A percentile compares a stretch with the other conserved stretches of the same genome.
phyloP scores from a whole-genome alignment of 139 green algal species.

The Tetratostichococcus sp. region DNA sequence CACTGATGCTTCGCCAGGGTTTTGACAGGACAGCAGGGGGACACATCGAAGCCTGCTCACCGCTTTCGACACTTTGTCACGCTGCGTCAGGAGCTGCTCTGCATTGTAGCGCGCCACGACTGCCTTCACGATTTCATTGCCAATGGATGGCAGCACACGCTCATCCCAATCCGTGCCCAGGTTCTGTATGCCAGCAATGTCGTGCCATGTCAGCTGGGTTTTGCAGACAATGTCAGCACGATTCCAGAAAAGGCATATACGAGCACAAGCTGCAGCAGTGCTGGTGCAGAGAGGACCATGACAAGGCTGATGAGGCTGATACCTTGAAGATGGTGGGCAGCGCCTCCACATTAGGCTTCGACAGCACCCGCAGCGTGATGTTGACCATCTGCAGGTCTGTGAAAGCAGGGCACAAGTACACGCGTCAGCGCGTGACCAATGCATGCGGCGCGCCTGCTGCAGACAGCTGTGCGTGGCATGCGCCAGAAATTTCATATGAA shows the following conservation, averaged over 20 bases:
- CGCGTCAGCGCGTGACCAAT: too few relatives aligned
- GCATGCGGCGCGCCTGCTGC: too few relatives aligned
- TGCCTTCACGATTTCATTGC: constrained; percentile 97
- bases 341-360: constrained; percentile 77
- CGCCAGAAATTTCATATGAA: constrained; percentile 8
- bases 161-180: constrained; percentile 97
- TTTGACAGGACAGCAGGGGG: constrained; percentile 2
- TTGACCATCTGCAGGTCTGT: constrained; percentile 99
- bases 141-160: constrained; percentile 97
- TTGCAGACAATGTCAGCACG: too few relatives aligned
- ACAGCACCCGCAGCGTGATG: constrained; percentile 93
- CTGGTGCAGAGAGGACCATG: not conserved
- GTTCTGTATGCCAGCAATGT: too few relatives aligned
- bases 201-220: too few relatives aligned
- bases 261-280: too few relatives aligned
- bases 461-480: too few relatives aligned
- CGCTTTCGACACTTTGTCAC: constrained; percentile 82
- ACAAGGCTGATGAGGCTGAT: too few relatives aligned
- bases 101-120: constrained; percentile 99
- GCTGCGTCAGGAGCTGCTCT: constrained; percentile 97
- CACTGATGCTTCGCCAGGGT: too few relatives aligned
- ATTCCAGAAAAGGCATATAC: too few relatives aligned
- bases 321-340: constrained; percentile 88
- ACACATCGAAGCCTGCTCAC: constrained; percentile 41
- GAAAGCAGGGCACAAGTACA: too few relatives aligned